Base-by-base conservation (phyloP, 805 yeast species). In the Candida alai region DNA sequence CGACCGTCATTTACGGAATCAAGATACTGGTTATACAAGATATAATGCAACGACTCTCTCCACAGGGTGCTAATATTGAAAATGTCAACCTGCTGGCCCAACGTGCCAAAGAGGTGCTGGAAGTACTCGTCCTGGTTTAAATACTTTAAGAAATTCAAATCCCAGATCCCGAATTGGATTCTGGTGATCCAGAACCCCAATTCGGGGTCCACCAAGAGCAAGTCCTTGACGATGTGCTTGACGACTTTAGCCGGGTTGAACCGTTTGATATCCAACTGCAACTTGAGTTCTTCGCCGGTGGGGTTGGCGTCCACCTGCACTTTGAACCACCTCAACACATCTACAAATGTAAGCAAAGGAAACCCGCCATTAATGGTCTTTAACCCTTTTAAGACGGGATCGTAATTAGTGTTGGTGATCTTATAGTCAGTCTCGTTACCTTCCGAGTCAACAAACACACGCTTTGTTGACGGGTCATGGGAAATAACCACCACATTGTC, bases 101-200 rank as follows among this genome's bases (percentile, higher is more conserved):
- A n/a, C n/a, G n/a, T n/a, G 6, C 35, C 25, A 32, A 58, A 54
- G 11, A 49, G 35, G 8, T 46, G 32, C 40, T 54, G 61, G 42
- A 65, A 64, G 36, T 44, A 58, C 1, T 48, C 52, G 26, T 64
- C 63, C 39, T 66, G 70, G 44, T 66, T 66, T 39, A 65, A 36
- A 44, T 51, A 65, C 41, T 63, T 60, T 28, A 64, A 40, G 33
- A 61, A 54, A 22, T 56, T 51, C 36, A 66, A 47, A 39, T 60
- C 59, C 73, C 73, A 66, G 15, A 65, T 43, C 4, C 71, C 73
- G 35, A 64, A 51, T 39, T 60, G 65, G 19, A 66, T 42, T 16
- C 58, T 53, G 17, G 56, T 53, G 19, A 48, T 53, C 73, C 71
- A 66, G 58, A 60, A 66, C 13, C 44, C 29, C 11, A 65, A 43